Evolutionary conservation across 805 yeast genomes (phyloP).

Genomic region (Schwanniomyces sp.): DNA sequence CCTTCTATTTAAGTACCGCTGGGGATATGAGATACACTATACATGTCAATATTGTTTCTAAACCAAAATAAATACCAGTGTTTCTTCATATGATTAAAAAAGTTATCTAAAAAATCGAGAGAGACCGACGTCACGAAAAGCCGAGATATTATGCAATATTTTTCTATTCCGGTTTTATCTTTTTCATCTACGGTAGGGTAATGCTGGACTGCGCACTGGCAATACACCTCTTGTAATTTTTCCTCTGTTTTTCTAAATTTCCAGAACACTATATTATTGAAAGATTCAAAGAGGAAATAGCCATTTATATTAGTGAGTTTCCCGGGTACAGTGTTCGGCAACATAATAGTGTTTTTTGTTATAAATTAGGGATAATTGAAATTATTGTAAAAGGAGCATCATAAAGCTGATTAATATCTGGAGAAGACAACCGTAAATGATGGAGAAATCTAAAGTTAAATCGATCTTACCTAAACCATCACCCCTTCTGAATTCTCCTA

Average conservation of each 20-base stretch:
- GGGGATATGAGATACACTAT: too few relatives aligned
- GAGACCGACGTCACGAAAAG: conserved; percentile 1
- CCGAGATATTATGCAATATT: not conserved
- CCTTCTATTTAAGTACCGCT: too few relatives aligned
- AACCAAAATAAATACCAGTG: not conserved
- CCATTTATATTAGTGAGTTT: not conserved
- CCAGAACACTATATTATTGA: not conserved
- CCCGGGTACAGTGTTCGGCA: not conserved
- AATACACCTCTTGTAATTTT: not conserved
- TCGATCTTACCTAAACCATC: conserved; percentile 44
- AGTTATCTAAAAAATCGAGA: not conserved
- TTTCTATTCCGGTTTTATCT: not conserved
- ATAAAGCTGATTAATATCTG: not conserved
- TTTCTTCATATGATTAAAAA: not conserved
- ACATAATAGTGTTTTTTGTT: not conserved
- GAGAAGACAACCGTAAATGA: conserved; percentile 6
- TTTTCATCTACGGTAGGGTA: conserved; percentile 3
- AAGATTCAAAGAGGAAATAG: not conserved
- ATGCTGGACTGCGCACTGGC: conserved; percentile 1
- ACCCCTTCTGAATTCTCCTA: conserved; percentile 11
- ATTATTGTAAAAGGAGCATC: not conserved
- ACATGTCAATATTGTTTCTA: not conserved
- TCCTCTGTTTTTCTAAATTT: conserved; percentile 1
- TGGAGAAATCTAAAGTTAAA: conserved; percentile 42
- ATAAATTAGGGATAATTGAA: not conserved